These are phyloP conservation scores for Cardamine occulta DNA, from an alignment of 345 rosid species.

Conservation along the genomic window DNA sequence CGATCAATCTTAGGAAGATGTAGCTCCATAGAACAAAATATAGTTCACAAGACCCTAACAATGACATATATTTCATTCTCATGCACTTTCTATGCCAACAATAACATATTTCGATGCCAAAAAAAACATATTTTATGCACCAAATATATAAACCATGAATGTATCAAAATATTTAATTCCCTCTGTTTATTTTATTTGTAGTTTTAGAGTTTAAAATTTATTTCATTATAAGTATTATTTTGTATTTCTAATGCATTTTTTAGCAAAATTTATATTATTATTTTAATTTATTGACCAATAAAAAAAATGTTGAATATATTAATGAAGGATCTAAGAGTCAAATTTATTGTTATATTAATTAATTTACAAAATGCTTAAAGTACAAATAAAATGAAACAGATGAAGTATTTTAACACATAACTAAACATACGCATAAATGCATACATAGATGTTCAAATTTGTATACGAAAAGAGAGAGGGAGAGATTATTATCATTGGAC, in stretches of 20 bases:
- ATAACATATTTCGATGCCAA: not conserved
- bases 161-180: not conserved
- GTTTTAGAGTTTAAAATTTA: too few relatives aligned
- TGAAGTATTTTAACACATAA: not conserved
- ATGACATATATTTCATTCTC: conserved; percentile 16
- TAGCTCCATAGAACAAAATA: not conserved
- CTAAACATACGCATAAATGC: not conserved
- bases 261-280: too few relatives aligned
- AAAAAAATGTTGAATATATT: too few relatives aligned
- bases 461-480: not conserved
- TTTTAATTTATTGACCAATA: too few relatives aligned
- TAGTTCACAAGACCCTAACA: conserved; percentile 6
- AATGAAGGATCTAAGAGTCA: too few relatives aligned
- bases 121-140: conserved; percentile 9
- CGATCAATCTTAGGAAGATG: not conserved
- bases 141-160: not conserved
- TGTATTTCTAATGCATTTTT: too few relatives aligned
- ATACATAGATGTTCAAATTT: not conserved
- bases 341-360: too few relatives aligned
- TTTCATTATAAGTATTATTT: too few relatives aligned
- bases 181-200: too few relatives aligned
- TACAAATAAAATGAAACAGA: too few relatives aligned
- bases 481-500: not conserved
- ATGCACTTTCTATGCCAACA: not conserved
- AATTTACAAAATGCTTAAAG: too few relatives aligned